Base-by-base conservation (phyloP, 1,284 basidiomycete genomes). In the Microbotryomycetes sp. region DNA sequence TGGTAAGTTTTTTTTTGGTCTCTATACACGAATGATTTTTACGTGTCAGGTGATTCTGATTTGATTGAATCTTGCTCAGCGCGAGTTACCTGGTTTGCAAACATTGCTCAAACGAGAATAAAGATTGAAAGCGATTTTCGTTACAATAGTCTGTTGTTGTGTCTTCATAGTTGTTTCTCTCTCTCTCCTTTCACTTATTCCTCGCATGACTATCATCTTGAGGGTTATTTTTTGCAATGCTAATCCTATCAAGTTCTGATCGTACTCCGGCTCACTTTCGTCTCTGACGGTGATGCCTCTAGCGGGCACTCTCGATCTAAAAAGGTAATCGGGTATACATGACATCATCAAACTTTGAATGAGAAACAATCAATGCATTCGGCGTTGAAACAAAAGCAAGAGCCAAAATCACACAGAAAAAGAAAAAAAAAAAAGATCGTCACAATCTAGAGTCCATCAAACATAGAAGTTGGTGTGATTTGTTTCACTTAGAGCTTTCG, bases 1-100 rank as follows among this genome's bases (percentile, higher is more conserved):
- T 67, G 6, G 64, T 63, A 49, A 15, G 61, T 52, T 29, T 23
- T 1, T 25, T 22, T 22, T 9, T 19, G 36, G 36, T 42, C 19
- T 42, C 36, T 42, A 19, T 9, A 42, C 19, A n/a, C n/a, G n/a
- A n/a, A n/a, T n/a, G n/a, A n/a, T n/a, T n/a, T n/a, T n/a, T n/a
- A n/a, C n/a, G n/a, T n/a, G n/a, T n/a, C n/a, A n/a, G n/a, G n/a
- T n/a, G n/a, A n/a, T n/a, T n/a, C n/a, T n/a, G n/a, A n/a, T n/a
- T n/a, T n/a, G n/a, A n/a, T n/a, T n/a, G n/a, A n/a, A n/a, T n/a
- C n/a, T n/a, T n/a, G n/a, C n/a, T n/a, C 23, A 52, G 50, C n/a
- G 50, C 25, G 50, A 52, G n/a, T 19, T 52, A n/a, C 50, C 50
- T 29, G 50, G 50, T 12, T 29, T 52, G 25, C 14, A 52, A 52